Conservation (phyloP, 2,329 filamentous ascomycete species). For the Botrytis tulipae region DNA sequence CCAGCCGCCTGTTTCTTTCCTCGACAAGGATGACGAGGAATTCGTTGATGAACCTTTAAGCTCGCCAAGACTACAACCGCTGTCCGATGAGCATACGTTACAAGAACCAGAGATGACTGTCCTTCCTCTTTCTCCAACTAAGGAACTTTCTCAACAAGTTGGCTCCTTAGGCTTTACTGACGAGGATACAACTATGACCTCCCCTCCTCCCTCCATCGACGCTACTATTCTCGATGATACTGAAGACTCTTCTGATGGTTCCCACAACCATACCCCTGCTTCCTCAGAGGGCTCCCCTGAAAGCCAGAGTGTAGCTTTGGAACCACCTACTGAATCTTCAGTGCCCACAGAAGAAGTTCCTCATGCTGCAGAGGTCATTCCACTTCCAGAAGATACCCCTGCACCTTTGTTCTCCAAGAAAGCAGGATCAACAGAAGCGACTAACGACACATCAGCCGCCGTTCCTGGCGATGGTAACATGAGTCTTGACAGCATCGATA, state of each 20-base stretch:
- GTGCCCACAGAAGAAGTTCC: conserved; percentile 17
- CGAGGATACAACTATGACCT: conserved; percentile 35
- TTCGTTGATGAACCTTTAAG: conserved; percentile 77
- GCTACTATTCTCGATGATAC: conserved; percentile 16
- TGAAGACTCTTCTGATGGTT: conserved; percentile 26
- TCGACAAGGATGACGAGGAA: conserved; percentile 65
- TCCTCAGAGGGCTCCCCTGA: conserved; percentile 34
- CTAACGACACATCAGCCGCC: conserved; percentile 23
- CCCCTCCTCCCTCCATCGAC: conserved; percentile 30
- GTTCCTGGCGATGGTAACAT: conserved; percentile 27
- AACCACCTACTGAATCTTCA: conserved; percentile 24
- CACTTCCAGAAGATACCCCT: conserved; percentile 64
- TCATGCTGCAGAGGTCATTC: conserved; percentile 21
- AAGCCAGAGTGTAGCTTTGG: conserved; percentile 19
- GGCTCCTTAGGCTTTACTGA: conserved; percentile 31
- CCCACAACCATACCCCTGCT: conserved; percentile 26
- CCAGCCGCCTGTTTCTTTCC: conserved; percentile 42
- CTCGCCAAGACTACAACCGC: conserved; percentile 62
- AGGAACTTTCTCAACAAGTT: conserved; percentile 39
- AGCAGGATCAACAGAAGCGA: conserved; percentile 26
- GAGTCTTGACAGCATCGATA: conserved; percentile 34
- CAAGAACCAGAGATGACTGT: conserved; percentile 58
- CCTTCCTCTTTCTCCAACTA: conserved; percentile 56
- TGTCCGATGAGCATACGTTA: conserved; percentile 51
- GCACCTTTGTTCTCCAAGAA: conserved; percentile 61